Evolutionary conservation across 257 asterid species (phyloP).

Genomic region (Nicotiana knightiana): DNA sequence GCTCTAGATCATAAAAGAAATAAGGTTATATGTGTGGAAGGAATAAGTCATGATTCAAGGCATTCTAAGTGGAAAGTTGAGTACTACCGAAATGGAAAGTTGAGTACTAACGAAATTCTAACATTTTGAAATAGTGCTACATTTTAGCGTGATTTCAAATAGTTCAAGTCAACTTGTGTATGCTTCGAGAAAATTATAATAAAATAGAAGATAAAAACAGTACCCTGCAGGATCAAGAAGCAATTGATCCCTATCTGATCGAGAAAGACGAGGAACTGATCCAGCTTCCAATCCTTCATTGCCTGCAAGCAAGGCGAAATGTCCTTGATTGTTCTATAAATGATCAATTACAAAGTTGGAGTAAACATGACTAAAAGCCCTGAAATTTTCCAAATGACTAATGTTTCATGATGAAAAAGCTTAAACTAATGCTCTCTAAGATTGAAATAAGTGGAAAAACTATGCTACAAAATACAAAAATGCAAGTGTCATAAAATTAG

Average conservation of each 20-base stretch:
- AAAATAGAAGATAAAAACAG: neutral
- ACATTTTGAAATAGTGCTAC: no score
- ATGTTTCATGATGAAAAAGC: neutral
- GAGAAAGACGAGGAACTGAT: constrained; percentile 6
- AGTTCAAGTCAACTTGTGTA: neutral
- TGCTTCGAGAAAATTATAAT: neutral
- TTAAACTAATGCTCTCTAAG: neutral
- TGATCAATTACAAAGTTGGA: neutral
- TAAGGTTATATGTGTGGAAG: no score
- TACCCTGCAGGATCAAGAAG: neutral
- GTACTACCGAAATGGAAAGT: no score
- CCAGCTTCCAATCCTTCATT: neutral
- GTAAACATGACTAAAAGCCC: neutral
- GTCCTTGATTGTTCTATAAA: neutral
- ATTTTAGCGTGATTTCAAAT: neutral
- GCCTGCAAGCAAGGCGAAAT: neutral
- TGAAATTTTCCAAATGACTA: neutral
- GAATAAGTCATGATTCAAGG: no score
- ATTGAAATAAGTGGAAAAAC: neutral
- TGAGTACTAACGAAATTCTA: neutral
- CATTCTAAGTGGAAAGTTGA: no score
- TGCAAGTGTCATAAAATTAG: neutral
- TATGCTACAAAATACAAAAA: neutral
- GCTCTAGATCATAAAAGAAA: no score
- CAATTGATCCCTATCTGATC: neutral